A percentile compares a stretch with the other conserved stretches of the same genome.
Evolutionary conservation across 2,329 filamentous ascomycete species (phyloP).

Genomic region (Nothopassalora personata): DNA sequence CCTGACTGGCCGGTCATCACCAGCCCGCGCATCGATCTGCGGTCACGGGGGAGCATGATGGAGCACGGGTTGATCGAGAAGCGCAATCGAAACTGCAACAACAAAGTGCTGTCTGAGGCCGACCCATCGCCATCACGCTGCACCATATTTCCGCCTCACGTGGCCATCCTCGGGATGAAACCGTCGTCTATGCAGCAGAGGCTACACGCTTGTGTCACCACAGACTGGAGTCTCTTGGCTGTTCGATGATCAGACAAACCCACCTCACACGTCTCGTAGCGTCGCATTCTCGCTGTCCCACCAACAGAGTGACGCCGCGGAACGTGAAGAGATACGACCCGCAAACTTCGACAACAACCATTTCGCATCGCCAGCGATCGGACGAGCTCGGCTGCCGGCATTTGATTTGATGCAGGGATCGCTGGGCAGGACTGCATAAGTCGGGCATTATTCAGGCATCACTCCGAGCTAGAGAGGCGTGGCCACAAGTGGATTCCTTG

Average conservation of each 20-base stretch:
- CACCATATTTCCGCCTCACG: constrained; percentile 1
- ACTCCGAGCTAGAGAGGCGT: too few relatives aligned
- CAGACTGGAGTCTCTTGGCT: not conserved
- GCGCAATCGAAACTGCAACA: not conserved
- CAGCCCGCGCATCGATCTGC: not conserved
- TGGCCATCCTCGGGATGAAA: constrained; percentile 4
- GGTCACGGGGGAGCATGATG: not conserved
- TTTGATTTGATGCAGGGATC: not conserved
- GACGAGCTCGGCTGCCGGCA: not conserved
- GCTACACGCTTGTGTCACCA: constrained; percentile 3
- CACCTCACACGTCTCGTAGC: not conserved
- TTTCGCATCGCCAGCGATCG: not conserved
- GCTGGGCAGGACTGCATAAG: constrained; percentile 1
- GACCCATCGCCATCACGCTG: not conserved
- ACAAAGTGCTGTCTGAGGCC: not conserved
- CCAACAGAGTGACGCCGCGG: not conserved
- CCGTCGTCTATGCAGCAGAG: not conserved
- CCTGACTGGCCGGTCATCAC: constrained; percentile 16
- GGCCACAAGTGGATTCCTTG: too few relatives aligned
- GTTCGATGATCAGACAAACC: not conserved
- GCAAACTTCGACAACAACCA: not conserved
- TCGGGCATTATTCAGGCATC: not conserved
- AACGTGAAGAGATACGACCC: not conserved
- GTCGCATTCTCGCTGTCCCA: not conserved
- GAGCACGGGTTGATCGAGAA: not conserved